Evolutionary conservation across 805 yeast genomes (phyloP).

Genomic region (Tetrapisispora namnaoensis): DNA sequence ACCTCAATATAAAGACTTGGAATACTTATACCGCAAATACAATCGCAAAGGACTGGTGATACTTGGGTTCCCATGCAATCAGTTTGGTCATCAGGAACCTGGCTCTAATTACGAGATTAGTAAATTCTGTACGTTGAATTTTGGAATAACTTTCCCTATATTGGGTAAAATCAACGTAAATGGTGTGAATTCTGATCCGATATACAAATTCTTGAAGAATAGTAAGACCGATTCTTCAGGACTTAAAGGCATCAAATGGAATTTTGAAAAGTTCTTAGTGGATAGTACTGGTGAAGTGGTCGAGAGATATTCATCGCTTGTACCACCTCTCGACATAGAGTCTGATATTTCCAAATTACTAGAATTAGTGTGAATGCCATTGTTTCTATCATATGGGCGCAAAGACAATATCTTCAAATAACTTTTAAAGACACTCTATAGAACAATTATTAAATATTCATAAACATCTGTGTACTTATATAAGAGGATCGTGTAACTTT

Average conservation of each 20-base stretch:
- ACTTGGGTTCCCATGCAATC: conserved; percentile 87
- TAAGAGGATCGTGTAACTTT: too few relatives aligned
- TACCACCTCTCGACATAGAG: conserved; percentile 55
- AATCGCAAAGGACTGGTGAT: conserved; percentile 53
- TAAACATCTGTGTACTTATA: too few relatives aligned
- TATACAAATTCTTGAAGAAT: conserved; percentile 65
- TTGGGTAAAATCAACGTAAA: conserved; percentile 83
- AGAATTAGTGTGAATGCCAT: conserved; percentile 30
- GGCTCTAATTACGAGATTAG: conserved; percentile 59
- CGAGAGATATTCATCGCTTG: conserved; percentile 53
- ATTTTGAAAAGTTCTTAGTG: conserved; percentile 62
- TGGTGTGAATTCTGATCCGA: conserved; percentile 72
- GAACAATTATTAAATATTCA: background rate
- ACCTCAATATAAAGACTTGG: conserved; percentile 66
- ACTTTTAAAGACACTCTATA: background rate
- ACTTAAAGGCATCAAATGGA: conserved; percentile 66
- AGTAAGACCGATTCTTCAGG: conserved; percentile 53
- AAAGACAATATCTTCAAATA: too few relatives aligned
- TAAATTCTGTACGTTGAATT: conserved; percentile 64
- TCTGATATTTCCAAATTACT: conserved; percentile 41
- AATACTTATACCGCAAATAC: conserved; percentile 56
- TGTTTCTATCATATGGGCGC: background rate
- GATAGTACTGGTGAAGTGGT: conserved; percentile 47
- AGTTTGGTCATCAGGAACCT: conserved; percentile 75
- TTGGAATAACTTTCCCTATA: conserved; percentile 87